A percentile compares a stretch with the other conserved stretches of the same genome.
These are phyloP conservation scores for Suillus alpinus DNA, from an alignment of 768 basidiomycete species.

Conservation along the genomic window DNA sequence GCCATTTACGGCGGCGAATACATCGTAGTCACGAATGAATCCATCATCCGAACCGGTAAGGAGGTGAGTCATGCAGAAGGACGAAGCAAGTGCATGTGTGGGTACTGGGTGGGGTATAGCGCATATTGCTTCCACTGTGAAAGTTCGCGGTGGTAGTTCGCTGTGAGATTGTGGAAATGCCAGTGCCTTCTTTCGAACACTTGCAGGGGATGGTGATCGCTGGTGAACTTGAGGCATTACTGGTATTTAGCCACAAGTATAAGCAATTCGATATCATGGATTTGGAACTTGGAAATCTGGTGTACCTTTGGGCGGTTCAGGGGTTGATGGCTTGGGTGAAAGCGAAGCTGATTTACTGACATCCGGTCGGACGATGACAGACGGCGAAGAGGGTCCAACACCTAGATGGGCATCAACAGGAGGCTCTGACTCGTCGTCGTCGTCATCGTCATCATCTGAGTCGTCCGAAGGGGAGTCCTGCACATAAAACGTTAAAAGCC, in stretches of 20 bases:
- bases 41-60: slow-evolving; percentile 93
- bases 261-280: slow-evolving; percentile 4
- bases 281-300: neutral
- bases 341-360: slow-evolving; percentile 12
- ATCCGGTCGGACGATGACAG: slow-evolving; percentile 23
- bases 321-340: slow-evolving; percentile 25
- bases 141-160: slow-evolving; percentile 50
- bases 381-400: slow-evolving; percentile 24
- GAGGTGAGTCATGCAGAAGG: slow-evolving; percentile 83
- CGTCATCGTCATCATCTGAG: slow-evolving; percentile 58
- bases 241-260: slow-evolving; percentile 19
- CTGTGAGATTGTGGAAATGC: slow-evolving; percentile 29
- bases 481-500: slow-evolving; percentile 7
- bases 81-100: slow-evolving; percentile 84
- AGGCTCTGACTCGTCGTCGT: slow-evolving; percentile 48
- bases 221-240: slow-evolving; percentile 26
- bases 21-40: slow-evolving; percentile 89
- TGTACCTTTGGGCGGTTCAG: slow-evolving; percentile 36
- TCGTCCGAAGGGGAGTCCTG: slow-evolving; percentile 63
- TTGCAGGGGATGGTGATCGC: slow-evolving; percentile 54
- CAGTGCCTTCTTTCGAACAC: slow-evolving; percentile 47
- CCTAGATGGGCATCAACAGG: slow-evolving; percentile 32
- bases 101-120: slow-evolving; percentile 88
- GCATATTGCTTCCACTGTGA: slow-evolving; percentile 87
- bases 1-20: slow-evolving; percentile 85